Evolutionary conservation across 2,329 filamentous ascomycete species (phyloP), one percentile per base, ranked within the genome.

Genomic region (Bertia moriformis): DNA sequence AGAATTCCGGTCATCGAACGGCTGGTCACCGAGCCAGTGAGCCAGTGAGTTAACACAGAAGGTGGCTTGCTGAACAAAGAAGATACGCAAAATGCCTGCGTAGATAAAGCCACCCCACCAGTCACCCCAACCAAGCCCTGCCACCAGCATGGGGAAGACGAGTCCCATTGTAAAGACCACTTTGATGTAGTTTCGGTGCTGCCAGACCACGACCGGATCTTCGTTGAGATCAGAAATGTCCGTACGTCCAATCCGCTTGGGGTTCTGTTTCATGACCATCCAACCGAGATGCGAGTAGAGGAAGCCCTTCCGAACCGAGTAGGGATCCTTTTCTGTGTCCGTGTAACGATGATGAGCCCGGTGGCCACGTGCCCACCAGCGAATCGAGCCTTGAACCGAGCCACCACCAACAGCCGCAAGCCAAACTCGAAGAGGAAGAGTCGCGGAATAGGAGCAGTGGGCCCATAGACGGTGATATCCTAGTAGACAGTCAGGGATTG

Each of bases 1-100:
- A 33, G 72, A 78, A 66, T 81, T 79, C 54, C 74, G 72, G 65
- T 82, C 76, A 45, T 80, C 76, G 52, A 81, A 82, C 38, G 77
- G 77, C 59, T 81, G 76, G 47, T 80, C 76, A 19, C 65, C 65
- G 35, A 69, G 60, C 63, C 63, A 69, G 51, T 69, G 65, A 36
- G 65, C 65, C 38, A 69, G 61, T 5, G 65, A 67, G 57, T 69
- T 69, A 55, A 69, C 64, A 43, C 65, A 68, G 60, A 69, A 69
- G 36, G 65, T 68, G 37, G 63, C 63, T 51, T 69, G 65, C 51
- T 69, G 85, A 46, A 68, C 62, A 50, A 67, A 62, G 53, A 66
- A 65, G 50, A 67, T 65, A 46, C 65, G 60, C 40, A 67, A 59
- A 47, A 69, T 66, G 43, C 65, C 65, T 17, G 60, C 64, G 45